A percentile compares a stretch with the other conserved stretches of the same genome.
Conservation (phyloP, 495 filamentous ascomycete genomes). For the Podospora conica region DNA sequence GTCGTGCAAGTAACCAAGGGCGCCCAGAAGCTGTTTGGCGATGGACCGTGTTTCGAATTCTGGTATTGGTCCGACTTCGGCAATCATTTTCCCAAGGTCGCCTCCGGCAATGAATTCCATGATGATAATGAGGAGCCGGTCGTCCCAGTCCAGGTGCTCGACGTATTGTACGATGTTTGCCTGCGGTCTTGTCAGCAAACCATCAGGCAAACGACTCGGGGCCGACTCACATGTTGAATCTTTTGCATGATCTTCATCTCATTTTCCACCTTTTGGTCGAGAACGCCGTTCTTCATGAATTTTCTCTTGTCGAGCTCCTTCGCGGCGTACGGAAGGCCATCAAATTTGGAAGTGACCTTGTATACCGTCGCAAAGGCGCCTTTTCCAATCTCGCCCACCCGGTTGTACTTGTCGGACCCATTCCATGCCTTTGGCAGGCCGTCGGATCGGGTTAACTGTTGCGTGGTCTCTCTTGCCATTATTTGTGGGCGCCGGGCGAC, state of each 20-base stretch:
- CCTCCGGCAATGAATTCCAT: constrained; percentile 91
- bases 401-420: constrained; percentile 76
- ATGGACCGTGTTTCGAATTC: constrained; percentile 66
- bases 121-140: constrained; percentile 78
- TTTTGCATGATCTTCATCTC: constrained; percentile 91
- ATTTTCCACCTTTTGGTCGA: constrained; percentile 83
- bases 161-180: constrained; percentile 87
- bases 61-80: constrained; percentile 49
- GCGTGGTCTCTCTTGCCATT: neutral
- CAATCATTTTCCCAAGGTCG: constrained; percentile 71
- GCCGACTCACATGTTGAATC: constrained; percentile 66
- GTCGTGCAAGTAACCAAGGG: constrained; percentile 79
- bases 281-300: constrained; percentile 80
- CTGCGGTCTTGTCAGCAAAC: constrained; percentile 34
- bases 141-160: constrained; percentile 70
- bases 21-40: constrained; percentile 69
- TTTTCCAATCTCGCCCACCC: constrained; percentile 72
- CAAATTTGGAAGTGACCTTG: constrained; percentile 69
- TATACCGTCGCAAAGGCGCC: constrained; percentile 93
- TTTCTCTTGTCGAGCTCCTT: constrained; percentile 87
- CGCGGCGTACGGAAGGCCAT: constrained; percentile 75
- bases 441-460: constrained; percentile 6
- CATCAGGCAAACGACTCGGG: neutral
- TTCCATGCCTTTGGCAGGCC: constrained; percentile 57
- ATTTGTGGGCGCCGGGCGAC: constrained; percentile 3